A percentile compares a stretch with the other conserved stretches of the same genome.
Evolutionary conservation across 179 eudicot species (phyloP).

Genomic region (Silene noctiflora): DNA sequence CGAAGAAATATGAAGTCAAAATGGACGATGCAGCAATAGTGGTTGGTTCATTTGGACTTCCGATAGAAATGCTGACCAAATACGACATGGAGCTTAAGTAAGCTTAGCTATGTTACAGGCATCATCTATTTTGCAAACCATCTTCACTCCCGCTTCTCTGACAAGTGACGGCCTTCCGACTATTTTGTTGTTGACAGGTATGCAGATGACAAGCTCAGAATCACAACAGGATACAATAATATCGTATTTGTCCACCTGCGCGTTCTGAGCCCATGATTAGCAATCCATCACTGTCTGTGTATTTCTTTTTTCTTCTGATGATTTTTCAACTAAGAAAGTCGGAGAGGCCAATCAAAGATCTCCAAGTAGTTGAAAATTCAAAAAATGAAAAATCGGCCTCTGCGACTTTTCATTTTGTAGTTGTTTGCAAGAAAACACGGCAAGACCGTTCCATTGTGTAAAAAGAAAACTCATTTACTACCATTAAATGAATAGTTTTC

Average conservation of each 20-base stretch:
- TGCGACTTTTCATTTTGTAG: no score
- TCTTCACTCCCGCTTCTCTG: neutral
- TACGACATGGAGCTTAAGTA: slow-evolving; percentile 73
- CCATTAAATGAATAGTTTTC: slow-evolving; percentile 3
- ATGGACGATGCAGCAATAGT: slow-evolving; percentile 91
- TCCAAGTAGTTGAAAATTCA: no score
- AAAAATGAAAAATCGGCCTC: no score
- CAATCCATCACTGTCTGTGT: neutral
- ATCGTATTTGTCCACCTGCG: slow-evolving; percentile 75
- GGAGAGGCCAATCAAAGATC: neutral
- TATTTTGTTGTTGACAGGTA: slow-evolving; percentile 45
- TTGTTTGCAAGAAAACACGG: no score
- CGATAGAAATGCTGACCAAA: slow-evolving; percentile 62
- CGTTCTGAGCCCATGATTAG: neutral
- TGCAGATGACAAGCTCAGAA: slow-evolving; percentile 70
- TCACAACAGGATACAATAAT: slow-evolving; percentile 67
- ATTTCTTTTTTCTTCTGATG: neutral
- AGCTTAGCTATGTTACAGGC: slow-evolving; percentile 22
- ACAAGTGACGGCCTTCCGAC: neutral
- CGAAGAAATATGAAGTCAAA: slow-evolving; percentile 51
- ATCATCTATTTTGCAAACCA: slow-evolving; percentile 1
- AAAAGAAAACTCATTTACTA: neutral
- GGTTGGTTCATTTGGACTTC: slow-evolving; percentile 73
- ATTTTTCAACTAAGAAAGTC: no score
- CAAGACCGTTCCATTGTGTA: no score